Evolutionary conservation across 2,329 filamentous ascomycete genomes (phyloP).

Genomic region (Colletotrichum melonis): DNA sequence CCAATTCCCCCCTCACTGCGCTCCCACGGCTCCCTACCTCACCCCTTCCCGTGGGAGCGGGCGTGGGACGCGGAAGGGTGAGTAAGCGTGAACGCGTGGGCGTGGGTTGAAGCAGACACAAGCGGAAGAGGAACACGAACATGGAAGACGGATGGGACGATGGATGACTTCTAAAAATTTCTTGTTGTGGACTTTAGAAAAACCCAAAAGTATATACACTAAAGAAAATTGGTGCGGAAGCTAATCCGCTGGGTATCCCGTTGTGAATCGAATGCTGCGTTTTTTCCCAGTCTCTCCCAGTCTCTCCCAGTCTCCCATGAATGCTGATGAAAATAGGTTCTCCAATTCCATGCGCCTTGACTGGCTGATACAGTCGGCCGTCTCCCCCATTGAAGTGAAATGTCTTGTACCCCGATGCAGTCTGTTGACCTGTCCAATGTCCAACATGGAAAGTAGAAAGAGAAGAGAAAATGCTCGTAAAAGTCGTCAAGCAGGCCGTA

Average conservation of each 20-base stretch:
- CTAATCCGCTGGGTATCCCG: conserved; percentile 25
- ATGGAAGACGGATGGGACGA: not conserved
- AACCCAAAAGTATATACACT: conserved; percentile 1
- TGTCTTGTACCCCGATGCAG: not conserved
- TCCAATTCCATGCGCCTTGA: not conserved
- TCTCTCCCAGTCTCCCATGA: not conserved
- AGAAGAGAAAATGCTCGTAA: not conserved
- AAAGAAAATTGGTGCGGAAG: not conserved
- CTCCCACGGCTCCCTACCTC: not conserved
- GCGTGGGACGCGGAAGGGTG: not conserved
- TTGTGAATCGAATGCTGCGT: conserved; percentile 3
- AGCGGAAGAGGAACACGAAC: not conserved
- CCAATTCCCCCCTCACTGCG: no score
- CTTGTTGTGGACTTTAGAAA: not conserved
- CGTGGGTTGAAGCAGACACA: not conserved
- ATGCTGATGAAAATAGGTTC: not conserved
- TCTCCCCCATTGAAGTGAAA: no score
- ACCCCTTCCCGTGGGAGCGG: not conserved
- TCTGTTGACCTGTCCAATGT: not conserved
- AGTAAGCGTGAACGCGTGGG: not conserved
- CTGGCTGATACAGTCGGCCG: not conserved
- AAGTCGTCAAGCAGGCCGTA: not conserved
- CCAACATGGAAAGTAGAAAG: not conserved
- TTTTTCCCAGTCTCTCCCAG: not conserved
- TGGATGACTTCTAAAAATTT: not conserved